Percentiles rank a stretch among this genome's conserved stretches.
Evolutionary conservation across 2,329 filamentous ascomycete genomes (phyloP).

Genomic region (Nakataea oryzae): DNA sequence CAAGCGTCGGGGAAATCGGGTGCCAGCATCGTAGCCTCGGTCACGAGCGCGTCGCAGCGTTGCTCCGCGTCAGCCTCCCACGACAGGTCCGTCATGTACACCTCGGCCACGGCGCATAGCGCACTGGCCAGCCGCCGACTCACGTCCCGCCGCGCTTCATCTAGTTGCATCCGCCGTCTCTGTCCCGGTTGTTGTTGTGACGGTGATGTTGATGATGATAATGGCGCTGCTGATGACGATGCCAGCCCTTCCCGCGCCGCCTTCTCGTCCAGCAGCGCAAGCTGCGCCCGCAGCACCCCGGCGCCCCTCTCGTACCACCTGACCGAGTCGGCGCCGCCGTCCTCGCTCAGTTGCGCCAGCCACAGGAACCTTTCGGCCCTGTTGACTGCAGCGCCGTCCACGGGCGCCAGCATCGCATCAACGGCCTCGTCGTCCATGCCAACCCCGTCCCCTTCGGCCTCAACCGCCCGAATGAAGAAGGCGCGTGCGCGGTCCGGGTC

Average conservation of each 20-base stretch:
- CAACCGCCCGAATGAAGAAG: conserved; percentile 63
- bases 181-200: not conserved
- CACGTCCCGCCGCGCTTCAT: conserved; percentile 49
- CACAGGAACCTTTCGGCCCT: conserved; percentile 92
- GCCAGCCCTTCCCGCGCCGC: conserved; percentile 13
- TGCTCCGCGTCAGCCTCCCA: conserved; percentile 86
- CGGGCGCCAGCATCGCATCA: conserved; percentile 13
- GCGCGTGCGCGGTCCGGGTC: conserved; percentile 65
- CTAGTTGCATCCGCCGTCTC: conserved; percentile 18
- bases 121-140: conserved; percentile 76
- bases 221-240: conserved; percentile 9
- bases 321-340: conserved; percentile 56
- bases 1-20: conserved; percentile 79
- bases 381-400: conserved; percentile 57
- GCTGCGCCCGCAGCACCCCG: conserved; percentile 58
- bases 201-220: not conserved
- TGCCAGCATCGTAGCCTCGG: conserved; percentile 78
- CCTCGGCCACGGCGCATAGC: conserved; percentile 88
- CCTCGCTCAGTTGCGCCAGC: conserved; percentile 78
- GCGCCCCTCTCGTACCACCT: conserved; percentile 63
- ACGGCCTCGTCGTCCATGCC: conserved; percentile 38
- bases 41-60: conserved; percentile 78
- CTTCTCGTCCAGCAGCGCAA: conserved; percentile 47
- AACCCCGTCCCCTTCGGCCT: conserved; percentile 55
- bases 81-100: conserved; percentile 97